phyloP scores from a whole-genome alignment of 345 rosid species.

The Clarkia xantiana region DNA sequence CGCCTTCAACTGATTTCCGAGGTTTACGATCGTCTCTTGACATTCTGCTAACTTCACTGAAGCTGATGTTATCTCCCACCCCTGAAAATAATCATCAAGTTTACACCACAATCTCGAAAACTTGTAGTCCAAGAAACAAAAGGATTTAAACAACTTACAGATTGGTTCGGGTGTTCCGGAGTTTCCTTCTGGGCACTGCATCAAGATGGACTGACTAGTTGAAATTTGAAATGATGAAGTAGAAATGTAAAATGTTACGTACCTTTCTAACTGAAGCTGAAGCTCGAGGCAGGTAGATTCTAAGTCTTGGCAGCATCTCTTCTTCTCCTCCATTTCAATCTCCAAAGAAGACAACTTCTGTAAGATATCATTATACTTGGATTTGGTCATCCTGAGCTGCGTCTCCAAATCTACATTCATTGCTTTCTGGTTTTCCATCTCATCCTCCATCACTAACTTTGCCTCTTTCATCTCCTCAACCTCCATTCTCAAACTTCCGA shows the following conservation, averaged over 20 bases:
- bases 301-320: slow-evolving; percentile 64
- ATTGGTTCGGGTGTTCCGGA: slow-evolving; percentile 27
- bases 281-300: slow-evolving; percentile 86
- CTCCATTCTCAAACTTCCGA: slow-evolving; percentile 35
- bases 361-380: slow-evolving; percentile 49
- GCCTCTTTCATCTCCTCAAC: slow-evolving; percentile 33
- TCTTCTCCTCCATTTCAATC: slow-evolving; percentile 74
- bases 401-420: slow-evolving; percentile 79
- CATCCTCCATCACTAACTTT: slow-evolving; percentile 40
- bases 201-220: background rate
- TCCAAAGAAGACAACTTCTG: slow-evolving; percentile 70
- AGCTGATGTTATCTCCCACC: slow-evolving; percentile 53
- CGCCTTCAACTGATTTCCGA: slow-evolving; percentile 71
- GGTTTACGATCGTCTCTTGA: slow-evolving; percentile 65
- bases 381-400: slow-evolving; percentile 51
- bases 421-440: slow-evolving; percentile 54
- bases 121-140: background rate
- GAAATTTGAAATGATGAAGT: background rate
- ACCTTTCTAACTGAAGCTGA: slow-evolving; percentile 92
- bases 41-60: slow-evolving; percentile 78
- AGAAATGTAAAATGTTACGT: background rate
- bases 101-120: no score
- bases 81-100: slow-evolving; percentile 23
- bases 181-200: slow-evolving; percentile 52
- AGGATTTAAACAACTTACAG: slow-evolving; percentile 31